Percentiles rank a stretch among this genome's conserved stretches.
These are phyloP conservation scores for Pythium brachiatum DNA, from an alignment of 352 stramenopile genomes.

Conservation along the genomic window DNA sequence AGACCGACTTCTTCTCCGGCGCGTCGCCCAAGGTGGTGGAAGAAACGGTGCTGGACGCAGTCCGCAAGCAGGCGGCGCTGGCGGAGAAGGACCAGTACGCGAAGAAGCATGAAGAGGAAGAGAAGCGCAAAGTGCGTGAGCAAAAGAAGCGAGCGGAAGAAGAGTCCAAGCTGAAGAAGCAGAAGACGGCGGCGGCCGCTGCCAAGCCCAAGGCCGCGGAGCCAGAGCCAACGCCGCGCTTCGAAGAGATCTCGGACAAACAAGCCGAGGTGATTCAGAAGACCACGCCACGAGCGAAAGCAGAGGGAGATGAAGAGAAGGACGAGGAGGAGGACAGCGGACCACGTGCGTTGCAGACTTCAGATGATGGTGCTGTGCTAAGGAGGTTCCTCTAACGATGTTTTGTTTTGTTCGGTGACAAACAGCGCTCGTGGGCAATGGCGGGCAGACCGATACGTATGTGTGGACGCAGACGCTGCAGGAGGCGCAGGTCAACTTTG, in stretches of 20 bases:
- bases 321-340: constrained; percentile 69
- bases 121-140: constrained; percentile 56
- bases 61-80: constrained; percentile 91
- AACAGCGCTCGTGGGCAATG: constrained; percentile 89
- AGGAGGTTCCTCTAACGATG: background rate
- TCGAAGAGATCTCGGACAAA: constrained; percentile 82
- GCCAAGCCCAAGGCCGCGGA: constrained; percentile 29
- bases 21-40: constrained; percentile 75
- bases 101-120: constrained; percentile 81
- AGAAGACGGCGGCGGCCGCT: constrained; percentile 47
- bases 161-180: constrained; percentile 48
- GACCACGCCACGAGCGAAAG: constrained; percentile 13
- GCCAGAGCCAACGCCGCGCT: constrained; percentile 46
- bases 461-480: constrained; percentile 98
- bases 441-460: constrained; percentile 92
- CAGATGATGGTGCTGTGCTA: background rate
- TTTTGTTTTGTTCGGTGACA: constrained; percentile 3
- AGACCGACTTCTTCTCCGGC: constrained; percentile 99
- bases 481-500: constrained; percentile 92
- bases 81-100: constrained; percentile 77
- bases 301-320: constrained; percentile 30
- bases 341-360: constrained; percentile 43
- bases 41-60: constrained; percentile 83
- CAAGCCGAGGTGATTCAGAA: constrained; percentile 33
- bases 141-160: constrained; percentile 54